A percentile compares a stretch with the other conserved stretches of the same genome.
Conservation (phyloP, 2,329 filamentous ascomycete genomes). For the Rutstroemia sp. region DNA sequence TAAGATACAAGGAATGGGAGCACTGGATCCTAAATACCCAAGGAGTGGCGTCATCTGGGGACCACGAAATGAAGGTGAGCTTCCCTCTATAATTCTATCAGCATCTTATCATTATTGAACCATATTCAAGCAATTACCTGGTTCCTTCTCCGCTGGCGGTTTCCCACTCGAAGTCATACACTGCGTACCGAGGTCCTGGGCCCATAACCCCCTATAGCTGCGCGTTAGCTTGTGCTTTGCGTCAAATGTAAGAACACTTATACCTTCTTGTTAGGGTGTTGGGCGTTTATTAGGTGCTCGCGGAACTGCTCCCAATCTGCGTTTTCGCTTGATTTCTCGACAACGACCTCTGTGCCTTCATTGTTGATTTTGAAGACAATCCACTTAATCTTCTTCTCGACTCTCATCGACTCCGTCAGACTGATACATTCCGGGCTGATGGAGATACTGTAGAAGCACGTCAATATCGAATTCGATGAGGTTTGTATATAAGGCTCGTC, state of each 20-base stretch:
- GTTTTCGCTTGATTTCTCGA: slow-evolving; percentile 64
- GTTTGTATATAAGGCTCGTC: neutral
- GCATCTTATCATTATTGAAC: slow-evolving; percentile 11
- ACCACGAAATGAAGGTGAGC: slow-evolving; percentile 73
- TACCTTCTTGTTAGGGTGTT: slow-evolving; percentile 64
- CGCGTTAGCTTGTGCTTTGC: neutral
- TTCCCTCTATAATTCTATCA: slow-evolving; percentile 51
- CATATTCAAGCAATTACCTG: slow-evolving; percentile 40
- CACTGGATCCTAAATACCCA: slow-evolving; percentile 36
- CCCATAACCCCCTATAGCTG: slow-evolving; percentile 43
- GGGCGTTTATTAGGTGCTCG: slow-evolving; percentile 66
- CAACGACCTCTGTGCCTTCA: slow-evolving; percentile 73
- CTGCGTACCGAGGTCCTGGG: slow-evolving; percentile 73
- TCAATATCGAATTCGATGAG: slow-evolving; percentile 8
- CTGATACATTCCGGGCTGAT: slow-evolving; percentile 65
- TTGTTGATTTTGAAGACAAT: slow-evolving; percentile 85
- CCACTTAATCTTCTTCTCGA: slow-evolving; percentile 74
- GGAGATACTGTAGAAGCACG: slow-evolving; percentile 49
- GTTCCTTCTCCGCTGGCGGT: slow-evolving; percentile 65
- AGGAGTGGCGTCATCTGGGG: slow-evolving; percentile 71
- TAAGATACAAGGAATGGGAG: neutral
- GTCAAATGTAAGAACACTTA: slow-evolving; percentile 21
- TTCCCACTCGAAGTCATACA: slow-evolving; percentile 79
- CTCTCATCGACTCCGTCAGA: slow-evolving; percentile 75
- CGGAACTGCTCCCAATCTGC: slow-evolving; percentile 67